phyloP scores from a whole-genome alignment of 495 filamentous ascomycete genomes.

The Penicillium salamii region DNA sequence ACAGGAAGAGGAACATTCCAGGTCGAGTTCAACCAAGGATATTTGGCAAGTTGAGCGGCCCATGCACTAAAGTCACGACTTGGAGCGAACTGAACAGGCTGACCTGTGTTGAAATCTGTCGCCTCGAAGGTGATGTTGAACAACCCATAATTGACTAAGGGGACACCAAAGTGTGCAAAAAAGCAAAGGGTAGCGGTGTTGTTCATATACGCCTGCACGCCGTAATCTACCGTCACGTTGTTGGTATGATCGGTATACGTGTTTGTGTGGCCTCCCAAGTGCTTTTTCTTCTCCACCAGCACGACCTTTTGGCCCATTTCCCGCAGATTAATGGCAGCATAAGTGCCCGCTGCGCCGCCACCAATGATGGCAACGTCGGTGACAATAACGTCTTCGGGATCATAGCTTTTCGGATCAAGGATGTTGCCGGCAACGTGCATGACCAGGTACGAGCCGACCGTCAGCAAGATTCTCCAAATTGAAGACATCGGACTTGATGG shows the following conservation, averaged over 20 bases:
- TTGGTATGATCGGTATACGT: conserved; percentile 41
- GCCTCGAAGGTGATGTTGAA: neutral
- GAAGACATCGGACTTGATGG: neutral
- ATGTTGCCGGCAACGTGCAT: neutral
- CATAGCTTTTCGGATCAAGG: conserved; percentile 2
- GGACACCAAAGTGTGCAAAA: conserved; percentile 29
- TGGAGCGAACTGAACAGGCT: conserved; percentile 9
- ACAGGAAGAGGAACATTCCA: conserved; percentile 44
- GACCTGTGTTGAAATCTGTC: conserved; percentile 13
- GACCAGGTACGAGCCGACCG: neutral
- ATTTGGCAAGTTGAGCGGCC: conserved; percentile 33
- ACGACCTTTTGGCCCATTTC: conserved; percentile 40
- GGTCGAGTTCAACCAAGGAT: conserved; percentile 39
- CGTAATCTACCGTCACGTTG: conserved; percentile 39
- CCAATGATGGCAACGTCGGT: conserved; percentile 47
- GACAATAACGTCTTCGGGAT: conserved; percentile 3
- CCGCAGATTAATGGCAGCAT: conserved; percentile 43
- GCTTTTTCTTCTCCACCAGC: conserved; percentile 39
- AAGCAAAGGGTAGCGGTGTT: conserved; percentile 30
- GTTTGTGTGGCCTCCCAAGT: conserved; percentile 43
- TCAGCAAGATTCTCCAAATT: neutral
- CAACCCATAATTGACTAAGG: conserved; percentile 9
- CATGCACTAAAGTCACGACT: conserved; percentile 25
- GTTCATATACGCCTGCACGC: conserved; percentile 39
- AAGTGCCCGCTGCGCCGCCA: conserved; percentile 47